A percentile compares a stretch with the other conserved stretches of the same genome.
Conservation (phyloP, 192 early-diverging fungal genomes). For the Backusella westeae region DNA sequence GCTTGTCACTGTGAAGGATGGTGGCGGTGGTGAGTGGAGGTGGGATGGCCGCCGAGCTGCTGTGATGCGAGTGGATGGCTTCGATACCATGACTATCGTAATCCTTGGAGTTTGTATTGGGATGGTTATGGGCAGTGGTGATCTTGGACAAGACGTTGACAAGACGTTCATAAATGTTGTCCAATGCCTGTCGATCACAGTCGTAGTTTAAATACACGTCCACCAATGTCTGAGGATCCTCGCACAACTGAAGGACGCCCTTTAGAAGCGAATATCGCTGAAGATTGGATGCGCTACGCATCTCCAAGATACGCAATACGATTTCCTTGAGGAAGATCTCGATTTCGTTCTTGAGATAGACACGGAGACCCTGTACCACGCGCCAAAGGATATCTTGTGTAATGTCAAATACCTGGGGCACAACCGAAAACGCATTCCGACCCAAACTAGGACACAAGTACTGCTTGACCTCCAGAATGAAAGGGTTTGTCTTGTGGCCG, state of each 20-base stretch:
- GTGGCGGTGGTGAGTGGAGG: constrained; percentile 43
- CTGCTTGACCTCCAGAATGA: constrained; percentile 85
- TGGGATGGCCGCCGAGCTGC: constrained; percentile 32
- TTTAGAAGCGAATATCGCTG: constrained; percentile 78
- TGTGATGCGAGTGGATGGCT: constrained; percentile 10
- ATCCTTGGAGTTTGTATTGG: constrained; percentile 14
- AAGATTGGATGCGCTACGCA: constrained; percentile 54
- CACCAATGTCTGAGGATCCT: constrained; percentile 75
- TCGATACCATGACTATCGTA: constrained; percentile 18
- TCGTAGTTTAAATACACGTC: constrained; percentile 97
- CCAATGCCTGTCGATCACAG: constrained; percentile 77
- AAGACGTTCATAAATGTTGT: constrained; percentile 90
- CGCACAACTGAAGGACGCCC: constrained; percentile 62
- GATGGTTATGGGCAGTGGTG: constrained; percentile 41
- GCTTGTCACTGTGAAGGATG: constrained; percentile 36
- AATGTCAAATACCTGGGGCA: constrained; percentile 79
- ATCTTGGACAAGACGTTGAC: constrained; percentile 68
- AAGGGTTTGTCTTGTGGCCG: constrained; percentile 45
- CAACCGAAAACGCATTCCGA: constrained; percentile 75
- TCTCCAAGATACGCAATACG: constrained; percentile 85
- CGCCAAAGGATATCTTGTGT: constrained; percentile 84
- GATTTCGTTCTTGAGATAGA: constrained; percentile 81
- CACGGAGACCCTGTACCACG: constrained; percentile 63
- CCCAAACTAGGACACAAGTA: constrained; percentile 80
- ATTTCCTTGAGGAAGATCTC: constrained; percentile 91